Conservation (phyloP, 176 grass and related monocot species). For the Musa schizocarpa region DNA sequence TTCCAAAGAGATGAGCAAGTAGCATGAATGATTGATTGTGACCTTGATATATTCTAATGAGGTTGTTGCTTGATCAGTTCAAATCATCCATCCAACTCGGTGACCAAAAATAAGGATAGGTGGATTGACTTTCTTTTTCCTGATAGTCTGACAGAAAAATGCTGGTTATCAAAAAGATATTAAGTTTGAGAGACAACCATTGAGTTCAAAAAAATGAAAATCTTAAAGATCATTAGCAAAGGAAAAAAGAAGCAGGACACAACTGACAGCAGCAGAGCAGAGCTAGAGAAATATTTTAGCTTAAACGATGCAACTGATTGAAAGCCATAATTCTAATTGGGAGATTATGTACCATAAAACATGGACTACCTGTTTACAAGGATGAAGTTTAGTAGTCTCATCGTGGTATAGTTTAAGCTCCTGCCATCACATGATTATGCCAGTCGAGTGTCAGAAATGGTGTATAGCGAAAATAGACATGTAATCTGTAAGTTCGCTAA, state of each 20-base stretch:
- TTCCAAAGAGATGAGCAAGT: not conserved
- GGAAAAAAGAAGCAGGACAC: not conserved
- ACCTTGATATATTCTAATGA: not conserved
- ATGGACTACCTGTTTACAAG: not conserved
- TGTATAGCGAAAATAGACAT: not conserved
- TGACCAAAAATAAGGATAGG: not conserved
- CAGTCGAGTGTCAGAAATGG: not conserved
- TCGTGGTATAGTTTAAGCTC: not conserved
- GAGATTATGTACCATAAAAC: not conserved
- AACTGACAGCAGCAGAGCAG: not conserved
- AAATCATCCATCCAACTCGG: not conserved
- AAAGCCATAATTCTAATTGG: not conserved
- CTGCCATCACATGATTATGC: slow-evolving; percentile 1
- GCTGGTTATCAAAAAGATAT: not conserved
- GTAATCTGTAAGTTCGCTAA: not conserved
- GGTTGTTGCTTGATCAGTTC: slow-evolving; percentile 1
- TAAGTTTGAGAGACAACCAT: not conserved
- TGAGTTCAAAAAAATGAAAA: not conserved
- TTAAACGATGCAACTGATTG: not conserved
- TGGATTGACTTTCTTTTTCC: no score
- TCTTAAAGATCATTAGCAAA: not conserved
- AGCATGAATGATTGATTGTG: slow-evolving; percentile 1
- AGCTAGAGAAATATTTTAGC: not conserved
- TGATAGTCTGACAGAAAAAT: not conserved
- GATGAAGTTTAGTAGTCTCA: not conserved